phyloP scores from a whole-genome alignment of 306 rosid species.

The Fagus crenata region DNA sequence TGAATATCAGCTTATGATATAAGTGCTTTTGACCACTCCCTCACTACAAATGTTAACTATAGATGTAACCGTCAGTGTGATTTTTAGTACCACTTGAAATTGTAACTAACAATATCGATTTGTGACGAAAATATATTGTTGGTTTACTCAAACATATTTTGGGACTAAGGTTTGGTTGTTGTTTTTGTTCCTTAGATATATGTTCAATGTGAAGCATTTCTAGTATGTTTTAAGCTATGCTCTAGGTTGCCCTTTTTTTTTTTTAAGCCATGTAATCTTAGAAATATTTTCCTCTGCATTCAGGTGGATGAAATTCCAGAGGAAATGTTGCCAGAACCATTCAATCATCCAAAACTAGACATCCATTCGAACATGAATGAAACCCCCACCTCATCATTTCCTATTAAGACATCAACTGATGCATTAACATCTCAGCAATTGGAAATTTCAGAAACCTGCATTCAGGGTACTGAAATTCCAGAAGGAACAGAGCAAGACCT shows the following conservation, averaged over 20 bases:
- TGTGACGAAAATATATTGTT: background rate
- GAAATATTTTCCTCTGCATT: slow-evolving; percentile 26
- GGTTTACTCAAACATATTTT: no score
- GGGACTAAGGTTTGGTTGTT: no score
- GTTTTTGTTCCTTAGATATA: no score
- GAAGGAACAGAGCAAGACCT: slow-evolving; percentile 22
- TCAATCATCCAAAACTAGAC: slow-evolving; percentile 38
- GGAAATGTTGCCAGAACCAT: slow-evolving; percentile 68
- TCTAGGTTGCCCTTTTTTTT: background rate
- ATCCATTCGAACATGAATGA: slow-evolving; percentile 10
- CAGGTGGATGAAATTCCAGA: slow-evolving; percentile 76
- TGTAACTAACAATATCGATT: background rate
- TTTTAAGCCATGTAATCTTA: slow-evolving; percentile 19
- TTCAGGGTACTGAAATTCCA: slow-evolving; percentile 17
- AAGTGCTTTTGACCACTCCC: background rate
- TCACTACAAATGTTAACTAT: background rate
- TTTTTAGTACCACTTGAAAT: background rate
- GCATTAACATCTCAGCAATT: slow-evolving; percentile 21
- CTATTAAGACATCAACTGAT: slow-evolving; percentile 20
- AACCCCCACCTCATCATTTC: slow-evolving; percentile 15
- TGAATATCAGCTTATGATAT: background rate
- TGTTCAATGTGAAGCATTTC: background rate
- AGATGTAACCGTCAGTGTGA: background rate
- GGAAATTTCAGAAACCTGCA: slow-evolving; percentile 22
- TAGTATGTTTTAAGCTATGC: background rate